Evolutionary conservation across 2,329 filamentous ascomycete genomes (phyloP).

Genomic region (Lojkania enalia): DNA sequence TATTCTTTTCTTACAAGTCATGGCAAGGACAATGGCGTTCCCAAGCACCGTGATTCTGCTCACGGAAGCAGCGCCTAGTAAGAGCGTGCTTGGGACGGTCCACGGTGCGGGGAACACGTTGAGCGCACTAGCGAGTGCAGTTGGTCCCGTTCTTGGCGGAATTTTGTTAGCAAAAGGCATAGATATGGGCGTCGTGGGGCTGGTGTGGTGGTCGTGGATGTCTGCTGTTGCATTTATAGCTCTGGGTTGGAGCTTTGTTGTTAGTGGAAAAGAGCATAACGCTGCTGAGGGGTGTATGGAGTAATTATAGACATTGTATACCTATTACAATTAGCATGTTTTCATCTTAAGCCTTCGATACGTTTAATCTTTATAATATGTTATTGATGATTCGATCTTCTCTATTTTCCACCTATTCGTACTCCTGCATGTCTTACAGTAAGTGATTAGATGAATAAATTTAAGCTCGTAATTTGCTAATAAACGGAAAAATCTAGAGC

Average conservation of each 20-base stretch:
- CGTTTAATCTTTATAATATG: too few relatives aligned
- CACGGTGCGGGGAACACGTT: conserved; percentile 62
- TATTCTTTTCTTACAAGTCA: conserved; percentile 47
- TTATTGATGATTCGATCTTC: too few relatives aligned
- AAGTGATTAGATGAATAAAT: too few relatives aligned
- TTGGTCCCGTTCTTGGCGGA: conserved; percentile 62
- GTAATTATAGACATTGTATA: background rate
- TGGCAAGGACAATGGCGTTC: conserved; percentile 54
- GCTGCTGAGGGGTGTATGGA: conserved; percentile 21
- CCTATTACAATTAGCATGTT: too few relatives aligned
- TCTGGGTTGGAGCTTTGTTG: conserved; percentile 58
- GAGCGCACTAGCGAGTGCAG: conserved; percentile 59
- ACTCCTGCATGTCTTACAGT: too few relatives aligned
- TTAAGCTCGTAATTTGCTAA: too few relatives aligned
- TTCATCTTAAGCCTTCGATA: too few relatives aligned
- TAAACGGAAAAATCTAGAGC: too few relatives aligned
- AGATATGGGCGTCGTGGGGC: conserved; percentile 58
- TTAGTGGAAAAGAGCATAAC: conserved; percentile 62
- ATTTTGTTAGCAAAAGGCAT: conserved; percentile 62
- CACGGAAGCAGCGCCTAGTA: conserved; percentile 61
- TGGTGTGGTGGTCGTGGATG: conserved; percentile 60
- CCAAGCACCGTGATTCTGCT: conserved; percentile 62
- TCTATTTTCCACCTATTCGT: too few relatives aligned
- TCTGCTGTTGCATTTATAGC: conserved; percentile 52
- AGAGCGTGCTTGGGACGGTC: conserved; percentile 56